A percentile compares a stretch with the other conserved stretches of the same genome.
Conservation (phyloP, 805 yeast species). For the Nakazawaea sp. region DNA sequence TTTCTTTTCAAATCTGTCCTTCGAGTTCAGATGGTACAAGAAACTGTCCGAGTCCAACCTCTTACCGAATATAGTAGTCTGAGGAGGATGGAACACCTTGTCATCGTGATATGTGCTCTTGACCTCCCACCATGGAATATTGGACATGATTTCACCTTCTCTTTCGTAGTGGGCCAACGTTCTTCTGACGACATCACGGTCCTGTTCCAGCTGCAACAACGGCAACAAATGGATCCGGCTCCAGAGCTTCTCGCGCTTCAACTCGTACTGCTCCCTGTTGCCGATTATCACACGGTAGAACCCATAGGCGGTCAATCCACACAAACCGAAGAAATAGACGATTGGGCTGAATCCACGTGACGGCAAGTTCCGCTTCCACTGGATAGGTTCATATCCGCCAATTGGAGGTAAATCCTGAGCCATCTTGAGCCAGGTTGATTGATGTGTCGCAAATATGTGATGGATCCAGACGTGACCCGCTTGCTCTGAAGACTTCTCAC, state of each 20-base stretch:
- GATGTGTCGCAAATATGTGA: no score
- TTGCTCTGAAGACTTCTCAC: no score
- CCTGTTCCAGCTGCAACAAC: slow-evolving; percentile 73
- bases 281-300: slow-evolving; percentile 61
- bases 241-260: slow-evolving; percentile 72
- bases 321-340: slow-evolving; percentile 58
- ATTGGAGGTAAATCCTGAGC: slow-evolving; percentile 80
- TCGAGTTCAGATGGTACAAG: slow-evolving; percentile 23
- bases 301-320: slow-evolving; percentile 64
- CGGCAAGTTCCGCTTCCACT: slow-evolving; percentile 85
- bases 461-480: no score
- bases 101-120: slow-evolving; percentile 30
- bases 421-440: no score
- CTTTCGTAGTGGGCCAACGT: slow-evolving; percentile 56
- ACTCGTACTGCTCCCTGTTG: slow-evolving; percentile 69
- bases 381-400: slow-evolving; percentile 80
- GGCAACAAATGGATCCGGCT: slow-evolving; percentile 69
- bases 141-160: slow-evolving; percentile 62
- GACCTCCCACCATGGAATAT: slow-evolving; percentile 57
- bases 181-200: slow-evolving; percentile 71
- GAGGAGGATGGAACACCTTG: slow-evolving; percentile 28
- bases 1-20: slow-evolving; percentile 18
- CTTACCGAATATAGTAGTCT: slow-evolving; percentile 26
- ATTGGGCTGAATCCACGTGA: slow-evolving; percentile 79
- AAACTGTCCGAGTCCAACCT: slow-evolving; percentile 25